Base-by-base conservation (phyloP, 768 basidiomycete genomes). In the Russula sp. region DNA sequence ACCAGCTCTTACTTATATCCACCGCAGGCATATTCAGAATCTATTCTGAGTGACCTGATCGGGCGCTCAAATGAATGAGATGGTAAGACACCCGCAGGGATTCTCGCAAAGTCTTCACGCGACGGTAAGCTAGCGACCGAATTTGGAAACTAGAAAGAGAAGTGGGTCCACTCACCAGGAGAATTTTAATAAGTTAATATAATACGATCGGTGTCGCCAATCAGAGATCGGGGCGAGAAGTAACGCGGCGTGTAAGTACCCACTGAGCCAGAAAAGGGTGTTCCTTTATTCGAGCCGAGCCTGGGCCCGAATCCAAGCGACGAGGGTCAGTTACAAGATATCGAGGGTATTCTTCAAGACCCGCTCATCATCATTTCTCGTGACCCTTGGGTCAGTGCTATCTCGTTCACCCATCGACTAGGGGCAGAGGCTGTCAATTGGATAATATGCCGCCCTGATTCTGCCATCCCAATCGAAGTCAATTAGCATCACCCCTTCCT, bases 381-480 rank as follows among this genome's bases (percentile, higher is more conserved):
- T n/a, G n/a, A n/a, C n/a, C n/a, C n/a, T n/a, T n/a, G n/a, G n/a
- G n/a, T n/a, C n/a, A n/a, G n/a, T n/a, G n/a, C n/a, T n/a, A n/a
- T 14, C 9, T 52, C 43, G 49, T 50, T 59, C 52, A 43, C 45
- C 16, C 6, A 20, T 5, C 5, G 16, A n/a, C n/a, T n/a, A 7
- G 14, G 10, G n/a, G n/a, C 5, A 18, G 5, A 10, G n/a, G n/a
- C n/a, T n/a, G n/a, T n/a, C n/a, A n/a, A n/a, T n/a, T n/a, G n/a
- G n/a, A n/a, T n/a, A n/a, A n/a, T n/a, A n/a, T n/a, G n/a, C n/a
- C n/a, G n/a, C n/a, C n/a, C n/a, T n/a, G n/a, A n/a, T n/a, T n/a
- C n/a, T n/a, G n/a, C n/a, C n/a, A n/a, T n/a, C 56, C 46, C 35
- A 57, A n/a, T 57, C 56, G 39, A 48, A 57, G 22, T 57, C 56